Evolutionary conservation across 2,329 filamentous ascomycete genomes (phyloP).

Genomic region (Pseudogymnoascus sp.): DNA sequence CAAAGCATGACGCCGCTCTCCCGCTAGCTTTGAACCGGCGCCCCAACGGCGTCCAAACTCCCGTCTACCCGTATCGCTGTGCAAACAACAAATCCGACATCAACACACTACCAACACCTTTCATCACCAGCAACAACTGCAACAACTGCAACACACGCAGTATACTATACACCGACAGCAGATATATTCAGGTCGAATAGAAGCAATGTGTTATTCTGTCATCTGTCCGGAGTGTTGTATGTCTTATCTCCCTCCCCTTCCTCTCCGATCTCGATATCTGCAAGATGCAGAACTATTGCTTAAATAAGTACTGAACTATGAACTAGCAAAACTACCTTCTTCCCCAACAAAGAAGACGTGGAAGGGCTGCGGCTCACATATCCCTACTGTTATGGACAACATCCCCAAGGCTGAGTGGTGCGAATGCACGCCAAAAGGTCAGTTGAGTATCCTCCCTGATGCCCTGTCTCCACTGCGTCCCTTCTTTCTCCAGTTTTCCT

Average conservation of each 20-base stretch:
- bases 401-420: conserved; percentile 46
- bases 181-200: conserved; percentile 8
- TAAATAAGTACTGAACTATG: neutral
- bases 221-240: conserved; percentile 44
- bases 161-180: neutral
- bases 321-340: neutral
- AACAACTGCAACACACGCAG: neutral
- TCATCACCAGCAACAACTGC: neutral
- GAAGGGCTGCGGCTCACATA: conserved; percentile 45
- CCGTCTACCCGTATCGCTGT: neutral
- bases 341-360: conserved; percentile 42
- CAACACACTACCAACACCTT: neutral
- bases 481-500: neutral
- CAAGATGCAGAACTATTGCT: neutral
- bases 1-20: too few species aligned
- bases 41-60: neutral
- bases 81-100: neutral
- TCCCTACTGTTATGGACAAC: conserved; percentile 44
- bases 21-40: neutral
- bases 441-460: neutral
- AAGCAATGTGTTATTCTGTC: conserved; percentile 43
- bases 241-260: conserved; percentile 21
- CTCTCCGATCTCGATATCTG: conserved; percentile 11
- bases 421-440: conserved; percentile 33
- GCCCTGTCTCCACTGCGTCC: neutral